Base-by-base conservation (phyloP, 2,329 filamentous ascomycete genomes). In the Paecilomyces formosus region DNA sequence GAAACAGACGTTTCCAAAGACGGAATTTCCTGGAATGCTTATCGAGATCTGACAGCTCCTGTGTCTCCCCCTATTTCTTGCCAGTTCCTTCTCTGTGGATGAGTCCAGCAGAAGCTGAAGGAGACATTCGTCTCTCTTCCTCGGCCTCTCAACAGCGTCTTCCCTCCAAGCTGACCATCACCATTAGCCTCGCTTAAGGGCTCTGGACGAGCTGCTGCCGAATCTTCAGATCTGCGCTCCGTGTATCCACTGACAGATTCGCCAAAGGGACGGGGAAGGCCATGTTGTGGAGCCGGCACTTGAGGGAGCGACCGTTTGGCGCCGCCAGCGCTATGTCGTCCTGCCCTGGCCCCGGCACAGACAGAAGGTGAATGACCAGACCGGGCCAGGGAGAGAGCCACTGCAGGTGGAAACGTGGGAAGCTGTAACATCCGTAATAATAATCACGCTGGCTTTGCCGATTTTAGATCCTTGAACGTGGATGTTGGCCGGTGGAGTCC, bases 241-340 rank as follows among this genome's bases (percentile, higher is more conserved):
- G 50, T 15, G 21, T 67, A 68, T 67, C 69, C 69, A 71, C 68
- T 55, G 54, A 55, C 49, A 35, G 50, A 52, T 28, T 24, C 12
- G 64, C 61, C 64, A 66, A 60, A 59, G 63, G 65, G 64, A 69
- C 67, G 68, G 68, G 63, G 65, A 67, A 64, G 58, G 54, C 64
- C 64, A 71, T 64, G 66, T 65, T 70, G 69, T 70, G 68, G 69
- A 70, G 65, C 68, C 68, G 62, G 55, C 62, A 62, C 64, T 45
- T 69, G 65, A 68, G 64, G 64, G 66, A 55, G 26, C 65, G 66
- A 61, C 64, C 69, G 68, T 72, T 68, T 72, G 64, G 67, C 67
- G 69, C 67, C 64, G 66, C 63, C 67, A 64, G 60, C 63, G 69
- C 69, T 67, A 66, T 65, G 65, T 66, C 63, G 66, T 63, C 64